A percentile compares a stretch with the other conserved stretches of the same genome.
Evolutionary conservation across 306 rosid genomes (phyloP).

Genomic region (Trichosanthes truncata): DNA sequence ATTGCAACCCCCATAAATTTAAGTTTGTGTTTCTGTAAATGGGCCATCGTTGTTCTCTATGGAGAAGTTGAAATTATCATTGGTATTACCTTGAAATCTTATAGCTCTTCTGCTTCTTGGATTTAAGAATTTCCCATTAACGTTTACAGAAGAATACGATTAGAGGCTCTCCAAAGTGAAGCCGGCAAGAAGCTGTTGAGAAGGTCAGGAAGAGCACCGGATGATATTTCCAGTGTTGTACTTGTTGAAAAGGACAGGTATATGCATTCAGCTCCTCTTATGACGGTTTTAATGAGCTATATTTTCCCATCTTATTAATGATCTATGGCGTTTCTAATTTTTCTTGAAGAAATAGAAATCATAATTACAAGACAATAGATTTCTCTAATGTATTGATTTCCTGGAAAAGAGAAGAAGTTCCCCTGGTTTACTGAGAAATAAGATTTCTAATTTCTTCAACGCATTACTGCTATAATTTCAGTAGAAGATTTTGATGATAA

Average conservation of each 20-base stretch:
- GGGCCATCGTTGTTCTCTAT: not conserved
- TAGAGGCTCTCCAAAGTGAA: slow-evolving; percentile 89
- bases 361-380: not conserved
- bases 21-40: not conserved
- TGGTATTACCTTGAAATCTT: not conserved
- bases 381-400: not conserved
- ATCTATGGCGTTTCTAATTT: not conserved
- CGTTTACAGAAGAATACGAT: slow-evolving; percentile 57
- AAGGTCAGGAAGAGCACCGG: slow-evolving; percentile 94
- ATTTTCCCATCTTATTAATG: not conserved
- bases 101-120: not conserved
- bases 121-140: not conserved
- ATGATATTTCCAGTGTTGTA: slow-evolving; percentile 93
- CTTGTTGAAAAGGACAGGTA: slow-evolving; percentile 78
- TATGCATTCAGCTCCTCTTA: not conserved
- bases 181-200: slow-evolving; percentile 64
- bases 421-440: not conserved
- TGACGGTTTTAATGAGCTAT: not conserved
- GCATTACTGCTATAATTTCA: not conserved
- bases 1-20: not conserved
- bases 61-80: not conserved
- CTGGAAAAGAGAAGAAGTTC: not conserved
- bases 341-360: not conserved
- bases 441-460: not conserved
- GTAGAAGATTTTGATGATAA: slow-evolving; percentile 8